Base-by-base conservation (phyloP, 257 asterid species). In the Henckelia pumila region DNA sequence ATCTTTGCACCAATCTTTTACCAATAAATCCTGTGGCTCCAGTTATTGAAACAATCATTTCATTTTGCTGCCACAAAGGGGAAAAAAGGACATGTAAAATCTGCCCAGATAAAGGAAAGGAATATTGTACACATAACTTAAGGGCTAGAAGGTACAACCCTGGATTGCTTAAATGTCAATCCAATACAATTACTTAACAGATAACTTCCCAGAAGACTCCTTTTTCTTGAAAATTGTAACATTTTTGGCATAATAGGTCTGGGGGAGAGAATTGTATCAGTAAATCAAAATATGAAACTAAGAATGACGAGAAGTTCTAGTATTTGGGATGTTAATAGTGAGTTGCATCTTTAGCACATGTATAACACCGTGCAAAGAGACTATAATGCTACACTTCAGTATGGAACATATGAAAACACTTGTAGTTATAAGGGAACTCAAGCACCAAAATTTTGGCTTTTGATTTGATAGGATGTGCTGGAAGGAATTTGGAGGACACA, bases 21-120 rank as follows among this genome's bases (percentile, higher is more conserved):
- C 99, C 99, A 61, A 93, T 78, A 80, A 93, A 90, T 30, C 99
- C 99, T n/a, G 97, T 90, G 49, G 96, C 99, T 62, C 99, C 99
- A 9, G 99, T 90, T 35, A 90, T 72, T 17, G 99, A 86, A 73
- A 93, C 89, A 53, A 83, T 79, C 96, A 93, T 88, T 82, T 82
- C 83, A 72, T 80, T 84, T 44, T 24, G 87, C 95, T 85, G 89
- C 77, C 23, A 29, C 71, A 64, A 63, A 59, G 70, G 28, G 17
- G 19, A 13, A 14, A 62, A 37, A 16, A 26, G 5, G 21, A 19
- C 61, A 63, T 25, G 71, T 53, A 0, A 67, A 61, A 61, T 33
- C 47, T 52, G 22, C 7, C 35, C 52, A 3, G 7, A 40, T 40
- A 40, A 40, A 4, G 52, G 52, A 11, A 40, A 40, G 19, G n/a